Evolutionary conservation across 1,284 basidiomycete genomes (phyloP).

Genomic region (Ustilago cynodontis): DNA sequence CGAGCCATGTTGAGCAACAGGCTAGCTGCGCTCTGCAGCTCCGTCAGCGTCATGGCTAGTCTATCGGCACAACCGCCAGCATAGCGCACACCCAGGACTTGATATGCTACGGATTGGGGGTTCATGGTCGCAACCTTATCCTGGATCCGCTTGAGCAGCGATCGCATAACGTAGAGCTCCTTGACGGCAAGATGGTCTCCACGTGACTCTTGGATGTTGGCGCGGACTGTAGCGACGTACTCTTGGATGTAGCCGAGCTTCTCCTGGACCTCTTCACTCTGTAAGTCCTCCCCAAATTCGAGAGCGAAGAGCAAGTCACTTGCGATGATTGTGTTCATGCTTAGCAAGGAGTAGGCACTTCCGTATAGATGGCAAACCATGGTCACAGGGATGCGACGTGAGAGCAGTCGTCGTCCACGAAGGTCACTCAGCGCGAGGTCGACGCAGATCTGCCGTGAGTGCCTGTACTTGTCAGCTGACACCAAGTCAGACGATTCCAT

Average conservation of each 20-base stretch:
- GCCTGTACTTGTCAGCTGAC: conserved; percentile 23
- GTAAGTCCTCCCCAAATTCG: conserved; percentile 29
- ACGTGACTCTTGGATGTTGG: conserved; percentile 49
- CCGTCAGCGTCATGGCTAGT: conserved; percentile 38
- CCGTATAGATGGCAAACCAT: conserved; percentile 49
- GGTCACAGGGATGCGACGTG: conserved; percentile 40
- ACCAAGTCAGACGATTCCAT: conserved; percentile 46
- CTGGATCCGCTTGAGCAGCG: conserved; percentile 44
- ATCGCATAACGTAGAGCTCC: conserved; percentile 48
- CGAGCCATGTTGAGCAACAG: conserved; percentile 48
- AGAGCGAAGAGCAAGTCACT: conserved; percentile 44
- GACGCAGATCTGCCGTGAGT: conserved; percentile 46
- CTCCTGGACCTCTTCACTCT: conserved; percentile 37
- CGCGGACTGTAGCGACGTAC: conserved; percentile 39
- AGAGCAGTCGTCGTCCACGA: conserved; percentile 37
- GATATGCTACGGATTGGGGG: conserved; percentile 43
- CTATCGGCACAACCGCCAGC: conserved; percentile 43
- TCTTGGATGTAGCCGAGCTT: conserved; percentile 47
- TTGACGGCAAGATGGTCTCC: conserved; percentile 47
- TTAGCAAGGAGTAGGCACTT: conserved; percentile 45
- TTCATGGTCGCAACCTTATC: conserved; percentile 44
- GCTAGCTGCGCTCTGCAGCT: conserved; percentile 43
- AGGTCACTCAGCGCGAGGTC: conserved; percentile 39
- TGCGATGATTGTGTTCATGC: conserved; percentile 52
- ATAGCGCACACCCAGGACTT: conserved; percentile 42